phyloP scores from a whole-genome alignment of 305 asterid species.

The Plantago coronopus region DNA sequence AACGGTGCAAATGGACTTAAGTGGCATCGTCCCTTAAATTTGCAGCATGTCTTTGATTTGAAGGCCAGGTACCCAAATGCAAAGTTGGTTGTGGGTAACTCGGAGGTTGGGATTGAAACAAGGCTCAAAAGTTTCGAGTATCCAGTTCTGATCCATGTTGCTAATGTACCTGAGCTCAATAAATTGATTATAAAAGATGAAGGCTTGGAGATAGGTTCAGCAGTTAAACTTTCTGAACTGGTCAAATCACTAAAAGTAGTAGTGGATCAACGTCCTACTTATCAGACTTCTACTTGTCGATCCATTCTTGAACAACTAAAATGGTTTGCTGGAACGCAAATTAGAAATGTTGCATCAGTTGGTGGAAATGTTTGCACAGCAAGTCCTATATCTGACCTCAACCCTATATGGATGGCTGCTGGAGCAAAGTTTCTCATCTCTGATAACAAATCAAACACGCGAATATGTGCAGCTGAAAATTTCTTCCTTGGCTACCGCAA shows the following conservation, averaged over 20 bases:
- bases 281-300: slow-evolving; percentile 76
- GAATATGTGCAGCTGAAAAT: slow-evolving; percentile 57
- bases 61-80: slow-evolving; percentile 62
- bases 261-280: slow-evolving; percentile 38
- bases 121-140: slow-evolving; percentile 70
- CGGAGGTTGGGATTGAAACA: slow-evolving; percentile 92
- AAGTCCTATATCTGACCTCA: slow-evolving; percentile 94
- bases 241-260: slow-evolving; percentile 45
- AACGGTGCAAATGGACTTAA: slow-evolving; percentile 66
- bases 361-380: slow-evolving; percentile 99
- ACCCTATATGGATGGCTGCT: slow-evolving; percentile 91
- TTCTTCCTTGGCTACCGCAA: slow-evolving; percentile 85
- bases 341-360: slow-evolving; percentile 75
- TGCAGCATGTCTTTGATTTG: slow-evolving; percentile 61
- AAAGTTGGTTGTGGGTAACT: slow-evolving; percentile 75
- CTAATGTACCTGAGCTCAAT: slow-evolving; percentile 72
- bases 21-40: slow-evolving; percentile 78
- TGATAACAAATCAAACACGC: slow-evolving; percentile 54
- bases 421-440: slow-evolving; percentile 64
- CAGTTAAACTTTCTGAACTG: slow-evolving; percentile 73
- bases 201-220: slow-evolving; percentile 89
- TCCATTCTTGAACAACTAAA: slow-evolving; percentile 69
- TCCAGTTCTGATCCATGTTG: slow-evolving; percentile 67
- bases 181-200: slow-evolving; percentile 47
- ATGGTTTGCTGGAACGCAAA: slow-evolving; percentile 97